phyloP scores from a whole-genome alignment of 2,329 filamentous ascomycete genomes.

The Chaetomium olivaceum region DNA sequence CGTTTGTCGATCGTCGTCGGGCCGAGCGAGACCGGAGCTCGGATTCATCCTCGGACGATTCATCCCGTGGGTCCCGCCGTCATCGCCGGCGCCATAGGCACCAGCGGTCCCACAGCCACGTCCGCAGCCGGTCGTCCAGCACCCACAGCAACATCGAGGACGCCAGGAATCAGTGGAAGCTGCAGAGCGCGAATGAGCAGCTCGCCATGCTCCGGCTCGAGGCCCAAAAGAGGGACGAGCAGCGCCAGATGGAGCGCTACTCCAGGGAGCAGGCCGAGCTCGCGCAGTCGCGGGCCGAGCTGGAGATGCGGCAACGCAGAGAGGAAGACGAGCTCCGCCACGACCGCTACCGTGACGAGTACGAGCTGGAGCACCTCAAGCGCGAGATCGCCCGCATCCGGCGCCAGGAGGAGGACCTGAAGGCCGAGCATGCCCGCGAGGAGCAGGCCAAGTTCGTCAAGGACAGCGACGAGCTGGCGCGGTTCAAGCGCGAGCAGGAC shows the following conservation, averaged over 20 bases:
- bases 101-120: constrained; percentile 41
- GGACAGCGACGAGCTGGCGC: constrained; percentile 51
- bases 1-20: constrained; percentile 1
- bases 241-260: constrained; percentile 37
- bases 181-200: constrained; percentile 43
- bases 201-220: constrained; percentile 49
- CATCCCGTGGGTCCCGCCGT: constrained; percentile 33
- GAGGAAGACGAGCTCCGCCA: constrained; percentile 25
- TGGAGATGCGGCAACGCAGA: constrained; percentile 21
- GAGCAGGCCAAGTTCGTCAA: constrained; percentile 51
- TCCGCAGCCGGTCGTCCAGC: constrained; percentile 33
- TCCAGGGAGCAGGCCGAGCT: constrained; percentile 25
- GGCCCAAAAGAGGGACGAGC: constrained; percentile 41
- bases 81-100: constrained; percentile 39
- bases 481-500: constrained; percentile 42
- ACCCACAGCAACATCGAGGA: constrained; percentile 38
- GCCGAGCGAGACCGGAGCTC: constrained; percentile 8
- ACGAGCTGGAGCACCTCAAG: constrained; percentile 23
- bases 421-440: constrained; percentile 35
- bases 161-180: constrained; percentile 38
- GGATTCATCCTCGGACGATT: constrained; percentile 46
- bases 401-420: constrained; percentile 39
- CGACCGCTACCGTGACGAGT: constrained; percentile 26
- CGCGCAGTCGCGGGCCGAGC: constrained; percentile 13
- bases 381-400: constrained; percentile 23